These are phyloP conservation scores for Mortierella sp. DNA, from an alignment of 371 early-diverging fungal genomes.

Conservation along the genomic window DNA sequence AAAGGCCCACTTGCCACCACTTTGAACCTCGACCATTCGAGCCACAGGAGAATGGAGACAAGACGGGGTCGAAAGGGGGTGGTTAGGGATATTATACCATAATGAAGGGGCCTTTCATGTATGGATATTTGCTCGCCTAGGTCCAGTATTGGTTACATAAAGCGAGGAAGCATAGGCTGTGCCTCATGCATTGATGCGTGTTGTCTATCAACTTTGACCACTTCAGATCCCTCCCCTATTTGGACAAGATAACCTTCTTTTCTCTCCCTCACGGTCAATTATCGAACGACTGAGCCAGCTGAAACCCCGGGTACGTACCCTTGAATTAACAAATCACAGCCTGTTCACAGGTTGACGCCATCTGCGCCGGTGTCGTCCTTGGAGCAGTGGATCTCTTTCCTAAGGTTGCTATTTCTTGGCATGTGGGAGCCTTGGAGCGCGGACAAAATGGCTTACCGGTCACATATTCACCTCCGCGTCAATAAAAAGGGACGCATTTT, in stretches of 20 bases:
- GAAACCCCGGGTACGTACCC: not conserved
- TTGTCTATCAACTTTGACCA: not conserved
- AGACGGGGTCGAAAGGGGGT: too few species aligned
- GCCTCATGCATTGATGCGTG: not conserved
- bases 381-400: not conserved
- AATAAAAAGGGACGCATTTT: conserved; percentile 60
- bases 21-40: too few species aligned
- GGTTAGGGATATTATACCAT: too few species aligned
- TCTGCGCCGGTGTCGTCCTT: not conserved
- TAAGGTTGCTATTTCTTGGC: not conserved
- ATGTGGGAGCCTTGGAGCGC: not conserved
- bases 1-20: too few species aligned
- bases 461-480: not conserved
- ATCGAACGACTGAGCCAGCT: not conserved
- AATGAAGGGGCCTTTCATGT: too few species aligned
- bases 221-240: too few species aligned
- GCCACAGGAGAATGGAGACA: too few species aligned
- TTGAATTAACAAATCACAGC: not conserved
- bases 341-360: not conserved
- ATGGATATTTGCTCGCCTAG: not conserved
- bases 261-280: too few species aligned
- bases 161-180: not conserved
- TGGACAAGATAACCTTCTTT: too few species aligned
- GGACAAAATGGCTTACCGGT: not conserved
- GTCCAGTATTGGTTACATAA: too few species aligned